phyloP scores from a whole-genome alignment of 768 basidiomycete species.

The Auricularia heimuer region DNA sequence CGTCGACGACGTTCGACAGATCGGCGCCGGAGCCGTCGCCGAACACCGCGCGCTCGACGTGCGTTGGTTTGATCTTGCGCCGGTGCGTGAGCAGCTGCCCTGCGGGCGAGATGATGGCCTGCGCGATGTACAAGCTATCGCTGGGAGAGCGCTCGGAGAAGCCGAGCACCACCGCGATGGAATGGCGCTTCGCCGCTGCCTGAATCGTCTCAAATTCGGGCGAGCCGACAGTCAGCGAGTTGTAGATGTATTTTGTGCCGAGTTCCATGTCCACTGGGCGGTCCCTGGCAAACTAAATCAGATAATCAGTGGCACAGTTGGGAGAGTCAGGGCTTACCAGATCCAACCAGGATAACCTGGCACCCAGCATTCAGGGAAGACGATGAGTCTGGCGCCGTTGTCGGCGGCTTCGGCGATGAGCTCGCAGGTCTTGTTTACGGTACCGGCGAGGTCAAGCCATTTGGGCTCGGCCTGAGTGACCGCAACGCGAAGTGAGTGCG shows the following conservation, averaged over 20 bases:
- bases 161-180: neutral
- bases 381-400: slow-evolving; percentile 1
- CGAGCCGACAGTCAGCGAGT: neutral
- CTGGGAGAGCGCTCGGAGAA: neutral
- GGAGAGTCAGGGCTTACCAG: no score
- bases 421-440: slow-evolving; percentile 2
- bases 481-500: no score
- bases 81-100: slow-evolving; percentile 4
- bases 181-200: neutral
- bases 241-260: slow-evolving; percentile 1
- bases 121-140: neutral
- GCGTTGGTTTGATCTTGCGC: slow-evolving; percentile 11
- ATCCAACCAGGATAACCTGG: no score
- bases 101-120: slow-evolving; percentile 3
- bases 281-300: neutral
- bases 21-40: slow-evolving; percentile 5
- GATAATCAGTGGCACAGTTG: no score
- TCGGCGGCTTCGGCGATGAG: slow-evolving; percentile 3
- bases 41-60: slow-evolving; percentile 5
- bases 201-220: slow-evolving; percentile 3
- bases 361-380: slow-evolving; percentile 3
- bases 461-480: slow-evolving; percentile 9
- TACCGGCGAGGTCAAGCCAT: slow-evolving; percentile 3
- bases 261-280: slow-evolving; percentile 1
- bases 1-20: neutral